Percentiles rank a stretch among this genome's conserved stretches.
These are phyloP conservation scores for Arthrinium phaeospermum DNA, from an alignment of 2,329 filamentous ascomycete species.

Conservation along the genomic window DNA sequence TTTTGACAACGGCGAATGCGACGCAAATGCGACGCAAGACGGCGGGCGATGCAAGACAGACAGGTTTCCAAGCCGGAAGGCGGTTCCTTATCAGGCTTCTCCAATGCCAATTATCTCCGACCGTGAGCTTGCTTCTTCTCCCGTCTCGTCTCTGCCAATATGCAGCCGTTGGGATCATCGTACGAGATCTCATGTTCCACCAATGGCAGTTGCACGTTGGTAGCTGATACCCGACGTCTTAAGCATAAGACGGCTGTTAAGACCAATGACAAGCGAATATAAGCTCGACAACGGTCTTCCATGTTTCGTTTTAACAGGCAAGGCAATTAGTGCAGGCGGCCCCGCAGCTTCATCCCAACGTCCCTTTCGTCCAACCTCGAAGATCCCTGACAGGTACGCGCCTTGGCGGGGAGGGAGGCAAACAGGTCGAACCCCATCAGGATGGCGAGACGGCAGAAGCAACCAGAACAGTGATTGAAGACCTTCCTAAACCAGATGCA, in stretches of 20 bases:
- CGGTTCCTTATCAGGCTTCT: neutral
- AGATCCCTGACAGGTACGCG: neutral
- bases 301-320: slow-evolving; percentile 12
- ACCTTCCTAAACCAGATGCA: slow-evolving; percentile 11
- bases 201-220: neutral
- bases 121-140: neutral
- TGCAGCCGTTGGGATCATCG: slow-evolving; percentile 5
- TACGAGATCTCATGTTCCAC: slow-evolving; percentile 1
- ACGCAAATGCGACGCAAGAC: neutral
- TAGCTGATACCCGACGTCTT: neutral
- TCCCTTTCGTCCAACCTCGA: neutral
- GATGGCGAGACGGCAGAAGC: neutral
- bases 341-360: neutral
- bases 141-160: neutral
- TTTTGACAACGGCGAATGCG: slow-evolving; percentile 9
- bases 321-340: neutral
- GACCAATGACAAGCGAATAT: slow-evolving; percentile 3
- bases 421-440: neutral
- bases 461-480: neutral
- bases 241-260: neutral
- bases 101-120: neutral
- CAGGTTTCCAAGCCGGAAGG: neutral
- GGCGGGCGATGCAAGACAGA: neutral
- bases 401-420: neutral
- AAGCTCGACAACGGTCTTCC: slow-evolving; percentile 1